A percentile compares a stretch with the other conserved stretches of the same genome.
These are phyloP conservation scores for Naematelia encephala DNA, from an alignment of 768 basidiomycete species.

Conservation along the genomic window DNA sequence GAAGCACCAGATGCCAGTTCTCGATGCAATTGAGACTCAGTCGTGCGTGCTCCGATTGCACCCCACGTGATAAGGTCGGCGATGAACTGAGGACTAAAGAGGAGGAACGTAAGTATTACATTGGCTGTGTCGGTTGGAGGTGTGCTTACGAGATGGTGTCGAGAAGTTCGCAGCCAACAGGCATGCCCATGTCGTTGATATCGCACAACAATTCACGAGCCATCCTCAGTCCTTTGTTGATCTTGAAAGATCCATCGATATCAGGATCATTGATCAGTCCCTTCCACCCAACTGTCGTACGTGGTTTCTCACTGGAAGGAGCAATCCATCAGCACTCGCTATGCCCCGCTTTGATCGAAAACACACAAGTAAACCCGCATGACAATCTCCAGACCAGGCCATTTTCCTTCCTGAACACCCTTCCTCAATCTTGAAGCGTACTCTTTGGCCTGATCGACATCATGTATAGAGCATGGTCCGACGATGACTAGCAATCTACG, in stretches of 20 bases:
- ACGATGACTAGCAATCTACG: slow-evolving; percentile 85
- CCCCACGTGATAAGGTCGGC: slow-evolving; percentile 94
- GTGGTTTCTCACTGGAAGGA: slow-evolving; percentile 67
- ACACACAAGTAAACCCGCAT: slow-evolving; percentile 98
- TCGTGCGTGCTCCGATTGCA: slow-evolving; percentile 95
- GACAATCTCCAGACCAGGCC: slow-evolving; percentile 73
- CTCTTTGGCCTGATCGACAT: slow-evolving; percentile 68
- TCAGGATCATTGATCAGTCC: slow-evolving; percentile 79
- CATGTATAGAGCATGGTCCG: slow-evolving; percentile 95
- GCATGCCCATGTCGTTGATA: slow-evolving; percentile 81
- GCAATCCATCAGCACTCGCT: not conserved
- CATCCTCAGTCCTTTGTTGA: slow-evolving; percentile 91
- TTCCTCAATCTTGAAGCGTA: slow-evolving; percentile 53
- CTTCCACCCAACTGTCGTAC: slow-evolving; percentile 95
- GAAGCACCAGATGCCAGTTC: slow-evolving; percentile 94
- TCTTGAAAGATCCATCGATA: slow-evolving; percentile 89
- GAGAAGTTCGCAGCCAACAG: slow-evolving; percentile 90
- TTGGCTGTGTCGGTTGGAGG: no score
- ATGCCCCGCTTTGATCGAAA: not conserved
- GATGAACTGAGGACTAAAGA: slow-evolving; percentile 74
- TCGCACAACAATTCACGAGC: slow-evolving; percentile 87
- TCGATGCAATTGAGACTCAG: slow-evolving; percentile 94
- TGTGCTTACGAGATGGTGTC: slow-evolving; percentile 59
- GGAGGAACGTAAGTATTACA: no score
- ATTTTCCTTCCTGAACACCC: slow-evolving; percentile 63